Conservation (phyloP, 2,329 filamentous ascomycete genomes). For the Eutypella sp. region DNA sequence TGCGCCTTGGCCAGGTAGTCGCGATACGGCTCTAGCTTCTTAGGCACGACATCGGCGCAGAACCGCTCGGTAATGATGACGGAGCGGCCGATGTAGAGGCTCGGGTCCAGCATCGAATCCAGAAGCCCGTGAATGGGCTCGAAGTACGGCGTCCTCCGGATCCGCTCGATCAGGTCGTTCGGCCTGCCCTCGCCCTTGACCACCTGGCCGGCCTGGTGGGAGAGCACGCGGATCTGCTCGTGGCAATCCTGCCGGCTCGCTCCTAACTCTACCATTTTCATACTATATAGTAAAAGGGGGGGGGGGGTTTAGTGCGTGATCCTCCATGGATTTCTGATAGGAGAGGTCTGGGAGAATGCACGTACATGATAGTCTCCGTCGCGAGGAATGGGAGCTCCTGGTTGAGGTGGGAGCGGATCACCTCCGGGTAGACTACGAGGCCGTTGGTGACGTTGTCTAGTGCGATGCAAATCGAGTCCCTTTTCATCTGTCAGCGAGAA, state of each 20-base stretch:
- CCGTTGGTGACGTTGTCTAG: conserved; percentile 64
- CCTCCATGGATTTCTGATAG: too few relatives aligned
- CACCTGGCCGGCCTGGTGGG: conserved; percentile 65
- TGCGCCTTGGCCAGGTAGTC: background rate
- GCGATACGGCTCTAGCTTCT: background rate
- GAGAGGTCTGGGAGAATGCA: too few relatives aligned
- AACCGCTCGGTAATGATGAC: background rate
- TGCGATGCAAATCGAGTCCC: conserved; percentile 63
- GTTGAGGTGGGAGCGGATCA: conserved; percentile 64
- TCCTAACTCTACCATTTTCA: conserved; percentile 24
- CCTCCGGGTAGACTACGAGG: conserved; percentile 72
- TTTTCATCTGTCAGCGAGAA: too few relatives aligned
- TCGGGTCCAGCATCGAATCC: background rate
- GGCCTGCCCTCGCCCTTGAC: conserved; percentile 30
- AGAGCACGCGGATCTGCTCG: conserved; percentile 80
- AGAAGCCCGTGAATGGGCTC: background rate
- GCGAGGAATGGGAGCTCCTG: conserved; percentile 74
- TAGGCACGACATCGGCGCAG: background rate
- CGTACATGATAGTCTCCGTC: too few relatives aligned
- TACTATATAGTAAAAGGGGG: conserved; percentile 14
- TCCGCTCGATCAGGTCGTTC: background rate
- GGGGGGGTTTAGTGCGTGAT: too few relatives aligned
- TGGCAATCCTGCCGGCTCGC: conserved; percentile 50
- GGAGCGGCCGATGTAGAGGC: background rate
- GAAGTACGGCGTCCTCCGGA: background rate